phyloP scores from a whole-genome alignment of 2,329 filamentous ascomycete species.

The Colletotrichum musae region DNA sequence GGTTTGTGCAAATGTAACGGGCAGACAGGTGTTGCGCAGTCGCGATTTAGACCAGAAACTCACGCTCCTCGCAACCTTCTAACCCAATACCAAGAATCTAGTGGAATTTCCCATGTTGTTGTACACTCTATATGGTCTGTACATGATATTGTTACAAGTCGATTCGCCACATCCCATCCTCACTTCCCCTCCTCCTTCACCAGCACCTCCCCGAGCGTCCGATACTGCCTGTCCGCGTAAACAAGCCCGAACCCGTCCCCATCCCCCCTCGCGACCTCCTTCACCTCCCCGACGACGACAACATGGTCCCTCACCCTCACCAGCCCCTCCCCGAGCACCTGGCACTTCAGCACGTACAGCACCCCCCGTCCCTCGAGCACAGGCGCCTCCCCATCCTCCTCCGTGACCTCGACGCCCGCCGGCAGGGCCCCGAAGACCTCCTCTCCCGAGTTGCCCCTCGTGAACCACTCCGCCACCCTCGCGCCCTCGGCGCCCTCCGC shows the following conservation, averaged over 20 bases:
- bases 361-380: slow-evolving; percentile 66
- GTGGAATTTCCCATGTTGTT: slow-evolving; percentile 9
- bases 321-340: slow-evolving; percentile 60
- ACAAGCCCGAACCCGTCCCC: slow-evolving; percentile 60
- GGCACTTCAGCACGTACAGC: slow-evolving; percentile 63
- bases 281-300: slow-evolving; percentile 66
- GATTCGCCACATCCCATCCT: not conserved
- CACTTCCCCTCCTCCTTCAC: slow-evolving; percentile 33
- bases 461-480: slow-evolving; percentile 66
- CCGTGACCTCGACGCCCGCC: slow-evolving; percentile 38
- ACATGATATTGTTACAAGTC: slow-evolving; percentile 20
- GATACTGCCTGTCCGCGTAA: slow-evolving; percentile 65
- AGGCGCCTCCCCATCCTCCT: slow-evolving; percentile 51
- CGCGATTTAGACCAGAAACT: too few relatives aligned
- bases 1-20: too few relatives aligned
- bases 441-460: slow-evolving; percentile 60
- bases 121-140: slow-evolving; percentile 33
- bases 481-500: slow-evolving; percentile 63
- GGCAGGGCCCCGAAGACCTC: slow-evolving; percentile 56
- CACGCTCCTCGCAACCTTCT: not conserved
- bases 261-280: slow-evolving; percentile 56
- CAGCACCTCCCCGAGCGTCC: slow-evolving; percentile 57
- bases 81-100: not conserved
- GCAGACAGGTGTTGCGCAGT: too few relatives aligned
- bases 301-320: slow-evolving; percentile 66